Evolutionary conservation across 352 stramenopile genomes (phyloP).

Genomic region (Phytopythium aichiense): DNA sequence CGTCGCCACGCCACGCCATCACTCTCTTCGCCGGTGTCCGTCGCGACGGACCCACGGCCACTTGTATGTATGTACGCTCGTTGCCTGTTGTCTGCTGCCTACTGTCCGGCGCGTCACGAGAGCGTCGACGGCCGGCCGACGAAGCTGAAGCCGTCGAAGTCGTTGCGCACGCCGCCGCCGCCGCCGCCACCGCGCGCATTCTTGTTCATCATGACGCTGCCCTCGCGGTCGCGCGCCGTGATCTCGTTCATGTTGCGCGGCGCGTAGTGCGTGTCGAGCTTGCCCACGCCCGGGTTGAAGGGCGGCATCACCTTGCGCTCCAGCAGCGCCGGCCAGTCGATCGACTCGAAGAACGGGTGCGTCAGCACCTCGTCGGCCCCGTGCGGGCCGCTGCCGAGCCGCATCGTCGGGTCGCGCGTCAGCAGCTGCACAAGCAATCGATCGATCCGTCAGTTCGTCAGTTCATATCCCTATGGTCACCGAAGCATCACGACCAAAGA

Average conservation of each 20-base stretch:
- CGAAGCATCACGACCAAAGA: slow-evolving; percentile 6
- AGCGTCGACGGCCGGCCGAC: slow-evolving; percentile 80
- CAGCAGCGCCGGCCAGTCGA: slow-evolving; percentile 88
- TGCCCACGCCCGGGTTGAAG: slow-evolving; percentile 87
- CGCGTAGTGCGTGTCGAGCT: slow-evolving; percentile 84
- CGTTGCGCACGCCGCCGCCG: slow-evolving; percentile 45
- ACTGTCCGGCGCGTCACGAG: slow-evolving; percentile 22
- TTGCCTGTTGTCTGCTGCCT: neutral
- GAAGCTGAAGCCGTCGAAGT: slow-evolving; percentile 91
- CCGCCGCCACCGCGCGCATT: slow-evolving; percentile 9
- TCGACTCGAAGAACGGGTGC: slow-evolving; percentile 91
- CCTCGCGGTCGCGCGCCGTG: slow-evolving; percentile 77
- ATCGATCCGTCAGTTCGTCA: slow-evolving; percentile 13
- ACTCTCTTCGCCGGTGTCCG: neutral
- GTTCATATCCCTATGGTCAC: neutral
- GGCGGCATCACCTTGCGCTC: slow-evolving; percentile 77
- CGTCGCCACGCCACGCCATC: neutral
- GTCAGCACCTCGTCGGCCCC: slow-evolving; percentile 89
- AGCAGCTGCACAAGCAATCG: slow-evolving; percentile 73
- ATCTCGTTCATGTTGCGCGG: slow-evolving; percentile 88
- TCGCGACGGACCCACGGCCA: neutral
- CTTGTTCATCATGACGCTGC: slow-evolving; percentile 65
- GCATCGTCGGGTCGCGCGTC: slow-evolving; percentile 92
- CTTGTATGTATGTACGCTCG: slow-evolving; percentile 2
- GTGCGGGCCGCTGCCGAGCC: slow-evolving; percentile 91